Conservation (phyloP, 768 basidiomycete species). For the Inosperma sp. region DNA sequence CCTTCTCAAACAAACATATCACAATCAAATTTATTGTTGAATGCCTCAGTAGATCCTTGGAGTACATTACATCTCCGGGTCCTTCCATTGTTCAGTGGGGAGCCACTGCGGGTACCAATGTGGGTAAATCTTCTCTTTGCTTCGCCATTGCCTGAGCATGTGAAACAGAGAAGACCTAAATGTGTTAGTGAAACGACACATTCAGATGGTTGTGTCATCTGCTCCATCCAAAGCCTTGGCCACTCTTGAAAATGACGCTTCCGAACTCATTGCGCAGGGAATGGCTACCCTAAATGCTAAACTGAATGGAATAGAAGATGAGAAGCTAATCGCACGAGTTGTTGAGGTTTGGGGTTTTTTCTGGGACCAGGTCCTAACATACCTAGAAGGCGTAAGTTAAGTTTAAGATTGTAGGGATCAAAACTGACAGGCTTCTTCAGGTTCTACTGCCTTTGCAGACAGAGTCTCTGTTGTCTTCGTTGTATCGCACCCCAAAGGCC, state of each 20-base stretch:
- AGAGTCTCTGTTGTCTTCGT: slow-evolving; percentile 53
- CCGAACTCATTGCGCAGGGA: slow-evolving; percentile 78
- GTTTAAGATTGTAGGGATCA: neutral
- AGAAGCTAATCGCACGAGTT: slow-evolving; percentile 67
- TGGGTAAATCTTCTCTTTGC: slow-evolving; percentile 29
- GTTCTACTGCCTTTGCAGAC: slow-evolving; percentile 37
- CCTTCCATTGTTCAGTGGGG: slow-evolving; percentile 87
- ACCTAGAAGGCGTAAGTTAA: slow-evolving; percentile 73
- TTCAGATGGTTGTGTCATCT: slow-evolving; percentile 65
- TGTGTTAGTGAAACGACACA: slow-evolving; percentile 71
- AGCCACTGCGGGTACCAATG: slow-evolving; percentile 82
- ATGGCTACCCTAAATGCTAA: slow-evolving; percentile 93
- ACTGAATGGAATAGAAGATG: slow-evolving; percentile 70
- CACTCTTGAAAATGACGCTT: slow-evolving; percentile 71
- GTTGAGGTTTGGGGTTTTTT: slow-evolving; percentile 93
- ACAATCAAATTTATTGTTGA: slow-evolving; percentile 36
- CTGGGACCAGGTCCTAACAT: slow-evolving; percentile 84
- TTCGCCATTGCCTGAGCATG: slow-evolving; percentile 5
- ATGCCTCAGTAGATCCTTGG: slow-evolving; percentile 69
- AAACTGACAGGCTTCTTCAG: slow-evolving; percentile 15
- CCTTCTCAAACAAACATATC: slow-evolving; percentile 38
- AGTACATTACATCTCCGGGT: slow-evolving; percentile 80
- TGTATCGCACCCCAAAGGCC: slow-evolving; percentile 60
- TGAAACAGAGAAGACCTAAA: slow-evolving; percentile 79
- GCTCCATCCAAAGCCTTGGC: slow-evolving; percentile 70